Evolutionary conservation across 2,329 filamentous ascomycete species (phyloP).

Genomic region (Colletotrichum neosansevieriae): DNA sequence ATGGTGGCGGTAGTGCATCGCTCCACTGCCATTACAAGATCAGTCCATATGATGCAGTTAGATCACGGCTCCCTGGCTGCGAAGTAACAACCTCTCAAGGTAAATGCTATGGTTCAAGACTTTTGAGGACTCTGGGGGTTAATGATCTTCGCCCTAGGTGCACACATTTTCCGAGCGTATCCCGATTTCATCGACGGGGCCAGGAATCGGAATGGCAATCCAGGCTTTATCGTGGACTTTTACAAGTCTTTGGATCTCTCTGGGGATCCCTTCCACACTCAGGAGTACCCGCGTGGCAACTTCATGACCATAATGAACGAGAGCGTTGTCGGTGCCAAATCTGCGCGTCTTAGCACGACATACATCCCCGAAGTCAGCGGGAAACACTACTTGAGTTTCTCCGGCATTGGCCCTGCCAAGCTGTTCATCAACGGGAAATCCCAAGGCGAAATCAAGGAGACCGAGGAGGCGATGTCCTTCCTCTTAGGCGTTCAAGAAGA

Average conservation of each 20-base stretch:
- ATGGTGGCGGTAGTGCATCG: slow-evolving; percentile 76
- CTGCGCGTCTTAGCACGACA: not conserved
- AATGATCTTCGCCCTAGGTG: not conserved
- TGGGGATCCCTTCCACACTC: not conserved
- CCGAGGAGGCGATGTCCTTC: slow-evolving; percentile 72
- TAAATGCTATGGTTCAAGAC: not conserved
- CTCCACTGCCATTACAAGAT: slow-evolving; percentile 45
- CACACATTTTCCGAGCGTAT: not conserved
- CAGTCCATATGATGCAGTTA: not conserved
- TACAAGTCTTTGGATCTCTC: not conserved
- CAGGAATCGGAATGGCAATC: slow-evolving; percentile 42
- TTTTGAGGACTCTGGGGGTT: not conserved
- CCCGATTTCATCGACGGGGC: not conserved
- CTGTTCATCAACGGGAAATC: slow-evolving; percentile 71
- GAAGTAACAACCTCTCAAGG: not conserved
- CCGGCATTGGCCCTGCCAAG: slow-evolving; percentile 66
- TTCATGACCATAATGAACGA: slow-evolving; percentile 17
- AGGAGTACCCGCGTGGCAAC: slow-evolving; percentile 1
- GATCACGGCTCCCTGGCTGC: not conserved
- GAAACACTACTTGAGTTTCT: slow-evolving; percentile 47
- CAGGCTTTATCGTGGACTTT: slow-evolving; percentile 42
- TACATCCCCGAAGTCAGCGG: slow-evolving; percentile 40
- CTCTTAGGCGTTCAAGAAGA: slow-evolving; percentile 69
- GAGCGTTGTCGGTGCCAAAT: slow-evolving; percentile 4
- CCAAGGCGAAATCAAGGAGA: slow-evolving; percentile 58